Evolutionary conservation across 768 basidiomycete genomes (phyloP).

Genomic region (Cubamyces lactineus): DNA sequence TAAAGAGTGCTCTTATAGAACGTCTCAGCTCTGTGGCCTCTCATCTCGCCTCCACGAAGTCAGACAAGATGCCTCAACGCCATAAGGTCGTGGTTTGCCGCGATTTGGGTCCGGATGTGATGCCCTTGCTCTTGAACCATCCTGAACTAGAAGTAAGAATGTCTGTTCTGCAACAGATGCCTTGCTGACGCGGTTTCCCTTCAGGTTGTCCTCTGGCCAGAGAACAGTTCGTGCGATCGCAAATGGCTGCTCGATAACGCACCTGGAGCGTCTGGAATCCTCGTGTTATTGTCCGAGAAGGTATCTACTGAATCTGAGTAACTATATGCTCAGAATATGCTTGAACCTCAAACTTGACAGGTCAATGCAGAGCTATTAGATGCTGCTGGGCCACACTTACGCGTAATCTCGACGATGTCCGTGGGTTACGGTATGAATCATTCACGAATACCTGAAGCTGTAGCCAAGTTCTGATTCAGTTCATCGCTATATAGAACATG

Average conservation of each 20-base stretch:
- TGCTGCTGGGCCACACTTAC: conserved; percentile 75
- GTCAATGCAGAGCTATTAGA: conserved; percentile 75
- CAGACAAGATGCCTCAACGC: conserved; percentile 22
- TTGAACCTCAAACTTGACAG: conserved; percentile 39
- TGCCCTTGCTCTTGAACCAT: conserved; percentile 55
- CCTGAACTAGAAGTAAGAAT: conserved; percentile 56
- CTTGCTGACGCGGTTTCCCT: too few species aligned
- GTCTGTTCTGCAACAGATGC: not conserved
- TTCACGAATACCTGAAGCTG: too few species aligned
- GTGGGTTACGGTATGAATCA: conserved; percentile 74
- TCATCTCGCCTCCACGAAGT: not conserved
- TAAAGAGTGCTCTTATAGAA: not conserved
- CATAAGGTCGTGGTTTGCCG: conserved; percentile 60
- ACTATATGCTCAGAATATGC: conserved; percentile 20
- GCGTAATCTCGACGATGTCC: conserved; percentile 91
- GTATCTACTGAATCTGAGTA: conserved; percentile 39
- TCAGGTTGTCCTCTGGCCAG: conserved; percentile 54
- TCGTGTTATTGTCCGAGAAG: conserved; percentile 72
- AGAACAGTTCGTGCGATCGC: conserved; percentile 54
- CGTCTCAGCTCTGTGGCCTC: conserved; percentile 10
- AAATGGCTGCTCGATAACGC: conserved; percentile 77
- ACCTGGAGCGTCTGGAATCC: conserved; percentile 59
- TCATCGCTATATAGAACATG: conserved; percentile 71
- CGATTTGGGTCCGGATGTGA: conserved; percentile 63
- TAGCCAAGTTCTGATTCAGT: too few species aligned